Percentiles rank a stretch among this genome's conserved stretches.
Conservation (phyloP, 2,329 filamentous ascomycete genomes). For the Colletotrichum salicis region DNA sequence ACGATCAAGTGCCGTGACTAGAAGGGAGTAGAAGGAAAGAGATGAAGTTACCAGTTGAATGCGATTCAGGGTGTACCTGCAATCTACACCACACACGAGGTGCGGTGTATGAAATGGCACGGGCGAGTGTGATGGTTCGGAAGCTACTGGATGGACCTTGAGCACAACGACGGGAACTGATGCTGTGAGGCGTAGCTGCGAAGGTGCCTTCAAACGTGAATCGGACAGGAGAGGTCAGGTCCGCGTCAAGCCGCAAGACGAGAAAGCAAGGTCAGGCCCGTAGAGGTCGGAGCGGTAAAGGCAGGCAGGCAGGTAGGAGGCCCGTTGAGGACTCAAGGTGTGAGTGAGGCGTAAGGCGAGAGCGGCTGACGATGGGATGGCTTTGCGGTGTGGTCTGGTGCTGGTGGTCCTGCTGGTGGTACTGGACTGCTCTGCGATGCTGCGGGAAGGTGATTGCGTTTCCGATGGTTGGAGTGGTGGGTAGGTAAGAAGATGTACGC, state of each 20-base stretch:
- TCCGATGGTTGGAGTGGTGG: slow-evolving; percentile 16
- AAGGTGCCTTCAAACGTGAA: not conserved
- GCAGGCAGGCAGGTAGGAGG: not conserved
- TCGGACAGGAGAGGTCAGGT: not conserved
- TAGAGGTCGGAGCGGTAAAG: not conserved
- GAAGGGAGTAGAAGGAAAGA: not conserved
- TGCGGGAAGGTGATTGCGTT: not conserved
- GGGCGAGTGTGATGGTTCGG: not conserved
- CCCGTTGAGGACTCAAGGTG: no score
- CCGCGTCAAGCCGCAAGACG: not conserved
- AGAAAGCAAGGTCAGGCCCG: not conserved
- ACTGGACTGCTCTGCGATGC: not conserved
- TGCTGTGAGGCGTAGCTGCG: not conserved
- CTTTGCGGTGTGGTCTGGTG: not conserved
- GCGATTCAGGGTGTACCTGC: slow-evolving; percentile 28
- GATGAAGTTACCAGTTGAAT: slow-evolving; percentile 19
- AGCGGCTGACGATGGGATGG: not conserved
- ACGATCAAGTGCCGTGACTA: not conserved
- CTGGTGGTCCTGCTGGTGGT: not conserved
- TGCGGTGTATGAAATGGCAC: slow-evolving; percentile 22
- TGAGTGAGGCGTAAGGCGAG: no score
- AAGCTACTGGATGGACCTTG: not conserved
- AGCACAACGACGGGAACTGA: not conserved
- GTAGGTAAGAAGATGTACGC: slow-evolving; percentile 8
- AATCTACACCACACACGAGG: slow-evolving; percentile 31